phyloP scores from a whole-genome alignment of 1,284 basidiomycete genomes.

The Schizophyllum amplum region DNA sequence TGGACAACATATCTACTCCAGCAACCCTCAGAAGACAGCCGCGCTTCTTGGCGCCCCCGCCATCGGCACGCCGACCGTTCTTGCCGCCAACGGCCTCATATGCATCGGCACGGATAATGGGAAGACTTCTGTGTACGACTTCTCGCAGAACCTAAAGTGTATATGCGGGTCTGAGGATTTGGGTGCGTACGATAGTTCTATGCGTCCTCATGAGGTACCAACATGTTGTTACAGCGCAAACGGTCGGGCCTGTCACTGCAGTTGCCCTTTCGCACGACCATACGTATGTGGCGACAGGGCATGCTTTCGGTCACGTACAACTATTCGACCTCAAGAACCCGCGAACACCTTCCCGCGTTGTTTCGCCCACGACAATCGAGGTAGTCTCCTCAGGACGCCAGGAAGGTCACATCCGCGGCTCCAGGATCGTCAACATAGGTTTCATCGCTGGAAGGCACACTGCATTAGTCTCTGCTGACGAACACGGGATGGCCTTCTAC shows the following conservation, averaged over 20 bases:
- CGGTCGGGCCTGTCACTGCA: slow-evolving; percentile 80
- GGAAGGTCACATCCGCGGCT: slow-evolving; percentile 88
- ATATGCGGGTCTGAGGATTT: slow-evolving; percentile 64
- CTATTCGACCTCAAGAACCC: slow-evolving; percentile 81
- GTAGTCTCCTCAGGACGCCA: slow-evolving; percentile 75
- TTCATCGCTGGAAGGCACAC: slow-evolving; percentile 96
- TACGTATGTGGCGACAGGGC: slow-evolving; percentile 88
- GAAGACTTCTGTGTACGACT: slow-evolving; percentile 80
- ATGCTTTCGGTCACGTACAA: slow-evolving; percentile 79
- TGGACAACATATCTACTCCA: slow-evolving; percentile 46
- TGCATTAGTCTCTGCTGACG: slow-evolving; percentile 88
- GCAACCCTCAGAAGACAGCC: slow-evolving; percentile 49
- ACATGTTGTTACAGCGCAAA: slow-evolving; percentile 34
- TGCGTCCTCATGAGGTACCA: background rate
- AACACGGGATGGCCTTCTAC: slow-evolving; percentile 89
- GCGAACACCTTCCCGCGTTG: slow-evolving; percentile 56
- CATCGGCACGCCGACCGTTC: slow-evolving; percentile 66
- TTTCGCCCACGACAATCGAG: slow-evolving; percentile 61
- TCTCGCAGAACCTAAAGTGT: slow-evolving; percentile 78
- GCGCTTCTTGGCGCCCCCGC: slow-evolving; percentile 49
- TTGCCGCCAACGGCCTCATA: slow-evolving; percentile 84
- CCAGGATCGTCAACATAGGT: slow-evolving; percentile 78
- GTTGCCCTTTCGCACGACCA: slow-evolving; percentile 90
- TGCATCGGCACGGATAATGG: slow-evolving; percentile 85
- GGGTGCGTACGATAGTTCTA: slow-evolving; percentile 37